These are phyloP conservation scores for Ustilago xerochloae DNA, from an alignment of 1,284 basidiomycete genomes.

Conservation along the genomic window DNA sequence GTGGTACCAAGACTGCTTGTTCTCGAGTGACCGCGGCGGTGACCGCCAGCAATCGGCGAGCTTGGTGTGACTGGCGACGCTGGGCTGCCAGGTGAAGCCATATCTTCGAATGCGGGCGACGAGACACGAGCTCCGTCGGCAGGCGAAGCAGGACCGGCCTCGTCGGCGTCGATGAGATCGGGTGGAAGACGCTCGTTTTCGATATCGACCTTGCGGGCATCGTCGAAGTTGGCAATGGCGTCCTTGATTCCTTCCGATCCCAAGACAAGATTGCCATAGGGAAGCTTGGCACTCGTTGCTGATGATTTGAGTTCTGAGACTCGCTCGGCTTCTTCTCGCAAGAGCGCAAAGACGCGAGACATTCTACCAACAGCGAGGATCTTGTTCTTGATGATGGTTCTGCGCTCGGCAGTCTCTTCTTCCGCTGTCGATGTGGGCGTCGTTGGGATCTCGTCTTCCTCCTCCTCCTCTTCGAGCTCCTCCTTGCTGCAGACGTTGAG, in stretches of 20 bases:
- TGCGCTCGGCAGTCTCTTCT: conserved; percentile 78
- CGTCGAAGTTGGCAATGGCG: conserved; percentile 90
- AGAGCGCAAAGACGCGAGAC: conserved; percentile 92
- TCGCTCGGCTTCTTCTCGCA: conserved; percentile 98
- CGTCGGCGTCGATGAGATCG: conserved; percentile 88
- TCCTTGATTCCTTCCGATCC: conserved; percentile 97
- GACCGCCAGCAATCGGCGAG: conserved; percentile 49
- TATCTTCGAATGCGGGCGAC: conserved; percentile 68
- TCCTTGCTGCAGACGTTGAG: conserved; percentile 93
- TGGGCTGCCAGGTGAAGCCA: conserved; percentile 36
- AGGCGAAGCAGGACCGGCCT: conserved; percentile 75
- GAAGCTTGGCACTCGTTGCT: conserved; percentile 80
- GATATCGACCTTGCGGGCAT: conserved; percentile 97
- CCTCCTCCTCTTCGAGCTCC: conserved; percentile 88
- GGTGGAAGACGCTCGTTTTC: conserved; percentile 91
- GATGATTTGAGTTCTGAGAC: conserved; percentile 96
- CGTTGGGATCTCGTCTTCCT: conserved; percentile 70
- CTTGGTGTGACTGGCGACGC: conserved; percentile 47
- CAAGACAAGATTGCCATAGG: conserved; percentile 85
- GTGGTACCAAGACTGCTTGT: conserved; percentile 94
- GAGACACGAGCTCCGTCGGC: conserved; percentile 71
- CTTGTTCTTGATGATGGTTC: conserved; percentile 94
- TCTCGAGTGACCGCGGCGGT: conserved; percentile 50
- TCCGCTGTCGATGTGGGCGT: conserved; percentile 44
- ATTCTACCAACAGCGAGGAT: conserved; percentile 97